Evolutionary conservation across 306 rosid genomes (phyloP).

Genomic region (Fragaria iinumae): DNA sequence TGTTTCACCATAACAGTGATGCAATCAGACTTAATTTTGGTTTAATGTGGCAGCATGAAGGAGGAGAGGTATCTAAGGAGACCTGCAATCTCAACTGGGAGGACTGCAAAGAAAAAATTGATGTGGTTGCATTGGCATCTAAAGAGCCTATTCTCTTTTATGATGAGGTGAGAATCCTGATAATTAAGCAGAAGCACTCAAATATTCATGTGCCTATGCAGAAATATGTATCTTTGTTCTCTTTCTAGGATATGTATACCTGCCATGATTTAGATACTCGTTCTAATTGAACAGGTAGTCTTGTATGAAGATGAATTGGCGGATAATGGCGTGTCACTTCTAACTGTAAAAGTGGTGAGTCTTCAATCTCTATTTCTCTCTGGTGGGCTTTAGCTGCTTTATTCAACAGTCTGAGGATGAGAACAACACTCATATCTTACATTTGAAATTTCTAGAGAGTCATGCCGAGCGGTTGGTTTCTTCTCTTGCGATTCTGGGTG

Average conservation of each 20-base stretch:
- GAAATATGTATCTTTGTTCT: constrained; percentile 17
- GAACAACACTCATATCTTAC: constrained; percentile 35
- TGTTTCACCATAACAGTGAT: background rate
- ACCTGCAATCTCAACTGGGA: constrained; percentile 61
- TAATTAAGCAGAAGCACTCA: constrained; percentile 8
- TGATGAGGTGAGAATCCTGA: constrained; percentile 65
- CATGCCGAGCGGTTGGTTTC: constrained; percentile 97
- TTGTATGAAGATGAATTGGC: constrained; percentile 96
- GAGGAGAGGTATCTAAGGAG: constrained; percentile 37
- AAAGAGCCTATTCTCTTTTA: constrained; percentile 96
- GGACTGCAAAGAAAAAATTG: constrained; percentile 75
- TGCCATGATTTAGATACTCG: constrained; percentile 25
- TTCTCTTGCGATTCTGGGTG: constrained; percentile 93
- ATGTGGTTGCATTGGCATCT: constrained; percentile 69
- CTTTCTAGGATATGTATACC: constrained; percentile 24
- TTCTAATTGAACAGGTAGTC: constrained; percentile 64
- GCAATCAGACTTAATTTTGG: background rate
- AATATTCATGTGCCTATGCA: background rate
- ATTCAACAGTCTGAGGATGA: constrained; percentile 18
- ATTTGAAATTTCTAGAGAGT: constrained; percentile 67
- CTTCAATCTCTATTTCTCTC: constrained; percentile 22
- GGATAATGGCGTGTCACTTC: constrained; percentile 88
- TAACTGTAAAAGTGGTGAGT: constrained; percentile 94
- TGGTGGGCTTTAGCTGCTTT: constrained; percentile 8
- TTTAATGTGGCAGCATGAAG: constrained; percentile 37